A percentile compares a stretch with the other conserved stretches of the same genome.
Conservation (phyloP, 75 land plant genomes). For the Pinus tabuliformis region DNA sequence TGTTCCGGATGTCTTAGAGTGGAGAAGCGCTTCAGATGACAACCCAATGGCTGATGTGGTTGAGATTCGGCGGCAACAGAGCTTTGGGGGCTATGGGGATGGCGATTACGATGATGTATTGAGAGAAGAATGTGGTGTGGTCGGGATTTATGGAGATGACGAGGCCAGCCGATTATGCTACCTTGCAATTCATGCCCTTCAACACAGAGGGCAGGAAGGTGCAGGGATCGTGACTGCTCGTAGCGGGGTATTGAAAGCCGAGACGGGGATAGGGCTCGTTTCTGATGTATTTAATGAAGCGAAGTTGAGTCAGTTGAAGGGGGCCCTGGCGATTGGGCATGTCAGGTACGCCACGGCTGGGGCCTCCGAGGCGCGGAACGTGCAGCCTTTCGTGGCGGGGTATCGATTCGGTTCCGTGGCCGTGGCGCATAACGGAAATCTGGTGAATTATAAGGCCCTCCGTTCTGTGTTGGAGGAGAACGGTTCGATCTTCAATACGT, state of each 20-base stretch:
- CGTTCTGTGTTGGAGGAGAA: constrained; percentile 13
- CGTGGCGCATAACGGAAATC: constrained; percentile 26
- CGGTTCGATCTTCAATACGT: constrained; percentile 25
- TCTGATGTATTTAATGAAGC: constrained; percentile 17
- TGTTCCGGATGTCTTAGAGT: not conserved
- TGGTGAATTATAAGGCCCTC: constrained; percentile 23
- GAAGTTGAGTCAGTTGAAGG: constrained; percentile 8
- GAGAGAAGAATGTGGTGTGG: constrained; percentile 94
- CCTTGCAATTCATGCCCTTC: constrained; percentile 83
- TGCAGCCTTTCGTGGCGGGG: constrained; percentile 26
- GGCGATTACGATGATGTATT: constrained; percentile 35
- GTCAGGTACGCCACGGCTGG: constrained; percentile 31
- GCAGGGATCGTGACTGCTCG: constrained; percentile 23
- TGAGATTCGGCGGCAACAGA: too few species aligned
- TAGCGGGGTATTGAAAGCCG: constrained; percentile 2
- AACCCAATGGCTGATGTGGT: too few species aligned
- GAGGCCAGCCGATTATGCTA: constrained; percentile 81
- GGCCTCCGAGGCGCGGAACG: constrained; percentile 16
- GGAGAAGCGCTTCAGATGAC: not conserved
- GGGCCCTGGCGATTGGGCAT: constrained; percentile 18
- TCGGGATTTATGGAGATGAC: constrained; percentile 81
- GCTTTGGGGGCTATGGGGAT: not conserved
- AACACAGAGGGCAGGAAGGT: constrained; percentile 96
- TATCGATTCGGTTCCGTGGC: constrained; percentile 20
- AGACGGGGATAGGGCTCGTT: constrained; percentile 23